Percentiles rank a stretch among this genome's conserved stretches.
These are phyloP conservation scores for Calocybe gambosa DNA, from an alignment of 1,284 basidiomycete genomes.

Conservation along the genomic window DNA sequence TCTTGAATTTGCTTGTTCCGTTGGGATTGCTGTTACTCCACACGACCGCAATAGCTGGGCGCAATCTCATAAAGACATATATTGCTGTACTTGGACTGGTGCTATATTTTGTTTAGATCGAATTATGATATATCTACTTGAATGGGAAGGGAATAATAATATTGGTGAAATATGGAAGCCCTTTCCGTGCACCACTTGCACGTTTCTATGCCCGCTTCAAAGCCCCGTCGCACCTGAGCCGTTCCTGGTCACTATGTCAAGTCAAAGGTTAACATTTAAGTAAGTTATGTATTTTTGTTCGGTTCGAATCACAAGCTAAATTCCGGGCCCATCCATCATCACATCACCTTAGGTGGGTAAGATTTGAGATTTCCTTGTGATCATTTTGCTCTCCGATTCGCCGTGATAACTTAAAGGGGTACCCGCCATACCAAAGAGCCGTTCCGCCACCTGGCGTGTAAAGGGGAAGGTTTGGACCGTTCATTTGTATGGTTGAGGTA, in stretches of 20 bases:
- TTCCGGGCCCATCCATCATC: not conserved
- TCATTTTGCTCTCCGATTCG: not conserved
- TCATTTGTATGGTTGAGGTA: not conserved
- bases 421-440: not conserved
- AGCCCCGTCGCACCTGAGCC: not conserved
- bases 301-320: not conserved
- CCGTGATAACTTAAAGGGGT: constrained; percentile 1
- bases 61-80: no score
- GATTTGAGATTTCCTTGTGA: not conserved
- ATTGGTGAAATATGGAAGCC: not conserved
- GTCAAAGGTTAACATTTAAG: not conserved
- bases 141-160: not conserved
- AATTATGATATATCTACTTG: no score
- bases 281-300: not conserved
- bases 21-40: no score
- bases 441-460: not conserved
- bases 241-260: not conserved
- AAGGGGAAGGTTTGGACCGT: not conserved
- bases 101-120: no score
- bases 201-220: not conserved
- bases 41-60: no score
- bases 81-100: no score
- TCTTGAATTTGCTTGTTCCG: no score
- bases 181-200: not conserved
- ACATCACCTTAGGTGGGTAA: not conserved